Percentiles rank a stretch among this genome's conserved stretches.
These are phyloP conservation scores for Cyberlindnera mississippiensis DNA, from an alignment of 805 yeast species.

Conservation along the genomic window DNA sequence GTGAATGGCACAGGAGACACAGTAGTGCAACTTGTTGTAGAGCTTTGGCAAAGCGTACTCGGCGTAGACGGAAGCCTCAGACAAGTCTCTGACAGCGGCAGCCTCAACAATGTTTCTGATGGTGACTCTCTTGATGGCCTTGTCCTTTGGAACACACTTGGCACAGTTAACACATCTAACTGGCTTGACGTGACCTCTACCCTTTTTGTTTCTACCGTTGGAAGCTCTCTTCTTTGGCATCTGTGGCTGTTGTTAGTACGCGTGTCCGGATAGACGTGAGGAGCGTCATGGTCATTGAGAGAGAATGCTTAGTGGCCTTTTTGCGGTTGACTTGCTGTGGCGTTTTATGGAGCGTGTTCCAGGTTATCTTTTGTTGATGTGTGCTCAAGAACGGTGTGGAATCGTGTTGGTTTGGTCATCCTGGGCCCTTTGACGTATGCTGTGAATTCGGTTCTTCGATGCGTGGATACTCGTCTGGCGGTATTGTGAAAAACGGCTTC, in stretches of 20 bases:
- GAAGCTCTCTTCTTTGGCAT: conserved; percentile 99
- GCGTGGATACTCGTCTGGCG: too few relatives aligned
- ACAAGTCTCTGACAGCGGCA: conserved; percentile 99
- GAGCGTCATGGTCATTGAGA: neutral
- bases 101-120: conserved; percentile 99
- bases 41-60: conserved; percentile 99
- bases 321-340: too few relatives aligned
- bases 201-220: conserved; percentile 99
- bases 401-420: too few relatives aligned
- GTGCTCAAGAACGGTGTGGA: too few relatives aligned
- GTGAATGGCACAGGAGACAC: conserved; percentile 99
- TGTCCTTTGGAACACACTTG: conserved; percentile 99
- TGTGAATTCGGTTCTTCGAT: too few relatives aligned
- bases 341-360: too few relatives aligned
- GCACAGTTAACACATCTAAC: conserved; percentile 99
- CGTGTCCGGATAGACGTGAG: too few relatives aligned
- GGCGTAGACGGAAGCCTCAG: conserved; percentile 98
- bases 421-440: too few relatives aligned
- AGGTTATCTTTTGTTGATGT: too few relatives aligned
- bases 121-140: conserved; percentile 99
- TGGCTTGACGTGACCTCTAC: conserved; percentile 99
- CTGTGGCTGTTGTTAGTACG: conserved; percentile 25
- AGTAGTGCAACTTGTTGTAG: conserved; percentile 99
- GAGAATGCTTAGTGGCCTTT: too few relatives aligned
- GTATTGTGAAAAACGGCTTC: too few relatives aligned